These are phyloP conservation scores for Acanthamoeba lenticulata DNA, from an alignment of 208 protist species.

Conservation along the genomic window DNA sequence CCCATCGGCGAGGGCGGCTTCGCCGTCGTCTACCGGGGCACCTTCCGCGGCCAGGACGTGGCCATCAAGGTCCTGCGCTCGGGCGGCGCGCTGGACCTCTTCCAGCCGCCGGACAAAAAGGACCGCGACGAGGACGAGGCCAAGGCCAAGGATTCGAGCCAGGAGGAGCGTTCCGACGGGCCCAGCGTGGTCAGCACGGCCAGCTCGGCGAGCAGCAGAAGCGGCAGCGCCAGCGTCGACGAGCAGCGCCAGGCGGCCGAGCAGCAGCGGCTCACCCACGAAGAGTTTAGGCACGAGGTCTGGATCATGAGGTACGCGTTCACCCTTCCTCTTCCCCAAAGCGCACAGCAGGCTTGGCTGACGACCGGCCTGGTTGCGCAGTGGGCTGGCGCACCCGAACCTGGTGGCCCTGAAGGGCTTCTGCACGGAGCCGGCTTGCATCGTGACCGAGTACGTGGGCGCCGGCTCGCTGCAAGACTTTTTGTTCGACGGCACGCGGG, in stretches of 20 bases:
- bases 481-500: background rate
- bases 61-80: slow-evolving; percentile 67
- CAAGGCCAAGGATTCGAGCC: too few relatives aligned
- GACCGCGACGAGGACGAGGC: too few relatives aligned
- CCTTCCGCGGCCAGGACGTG: background rate
- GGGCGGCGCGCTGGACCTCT: background rate
- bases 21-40: slow-evolving; percentile 50
- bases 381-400: slow-evolving; percentile 49
- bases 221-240: background rate
- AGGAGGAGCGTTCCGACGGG: too few relatives aligned
- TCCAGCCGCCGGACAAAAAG: background rate
- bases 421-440: slow-evolving; percentile 12
- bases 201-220: too few relatives aligned
- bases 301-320: slow-evolving; percentile 60
- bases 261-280: background rate
- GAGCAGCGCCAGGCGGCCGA: background rate
- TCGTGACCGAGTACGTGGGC: slow-evolving; percentile 45
- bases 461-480: background rate
- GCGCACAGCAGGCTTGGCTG: background rate
- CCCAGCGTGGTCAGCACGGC: too few relatives aligned
- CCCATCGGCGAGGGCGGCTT: slow-evolving; percentile 45
- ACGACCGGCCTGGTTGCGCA: background rate
- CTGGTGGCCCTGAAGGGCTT: slow-evolving; percentile 39
- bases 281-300: slow-evolving; percentile 61
- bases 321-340: background rate